Conservation (phyloP, 2,329 filamentous ascomycete species). For the Rasamsonia emersonii region DNA sequence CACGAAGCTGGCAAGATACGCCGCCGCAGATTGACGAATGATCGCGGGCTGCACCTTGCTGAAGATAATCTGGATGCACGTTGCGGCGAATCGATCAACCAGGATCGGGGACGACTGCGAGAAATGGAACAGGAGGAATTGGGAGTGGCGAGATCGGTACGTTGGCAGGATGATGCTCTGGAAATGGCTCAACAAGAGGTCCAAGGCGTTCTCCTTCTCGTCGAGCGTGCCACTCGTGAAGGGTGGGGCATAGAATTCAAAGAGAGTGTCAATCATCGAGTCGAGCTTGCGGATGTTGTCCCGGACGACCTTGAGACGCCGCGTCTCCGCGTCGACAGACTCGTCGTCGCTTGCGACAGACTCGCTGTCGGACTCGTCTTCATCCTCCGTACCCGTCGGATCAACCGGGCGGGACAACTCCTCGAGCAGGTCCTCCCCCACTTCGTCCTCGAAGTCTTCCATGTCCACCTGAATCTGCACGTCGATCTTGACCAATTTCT, state of each 20-base stretch:
- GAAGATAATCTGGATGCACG: conserved; percentile 64
- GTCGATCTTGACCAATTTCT: conserved; percentile 85
- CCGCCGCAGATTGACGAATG: conserved; percentile 73
- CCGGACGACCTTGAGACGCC: conserved; percentile 60
- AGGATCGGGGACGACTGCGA: conserved; percentile 71
- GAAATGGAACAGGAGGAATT: conserved; percentile 95
- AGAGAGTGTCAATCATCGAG: conserved; percentile 77
- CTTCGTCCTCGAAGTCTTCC: conserved; percentile 84
- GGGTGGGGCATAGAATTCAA: conserved; percentile 67
- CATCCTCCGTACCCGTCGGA: conserved; percentile 24
- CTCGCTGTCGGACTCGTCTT: conserved; percentile 60
- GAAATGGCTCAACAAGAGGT: conserved; percentile 77
- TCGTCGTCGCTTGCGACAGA: conserved; percentile 49
- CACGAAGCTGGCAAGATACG: conserved; percentile 91
- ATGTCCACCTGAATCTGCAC: conserved; percentile 91
- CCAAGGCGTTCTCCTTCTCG: conserved; percentile 63
- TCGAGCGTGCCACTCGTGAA: conserved; percentile 62
- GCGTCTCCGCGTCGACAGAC: conserved; percentile 40
- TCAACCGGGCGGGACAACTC: conserved; percentile 36
- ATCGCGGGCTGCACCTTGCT: conserved; percentile 62
- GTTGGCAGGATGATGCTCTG: conserved; percentile 80
- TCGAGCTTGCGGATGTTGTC: conserved; percentile 88
- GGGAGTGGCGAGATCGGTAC: conserved; percentile 83
- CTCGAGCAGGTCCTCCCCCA: conserved; percentile 60
- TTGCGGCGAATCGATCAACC: conserved; percentile 73